Conservation (phyloP, 345 rosid species). For the Eucalyptus erythrocorys region DNA sequence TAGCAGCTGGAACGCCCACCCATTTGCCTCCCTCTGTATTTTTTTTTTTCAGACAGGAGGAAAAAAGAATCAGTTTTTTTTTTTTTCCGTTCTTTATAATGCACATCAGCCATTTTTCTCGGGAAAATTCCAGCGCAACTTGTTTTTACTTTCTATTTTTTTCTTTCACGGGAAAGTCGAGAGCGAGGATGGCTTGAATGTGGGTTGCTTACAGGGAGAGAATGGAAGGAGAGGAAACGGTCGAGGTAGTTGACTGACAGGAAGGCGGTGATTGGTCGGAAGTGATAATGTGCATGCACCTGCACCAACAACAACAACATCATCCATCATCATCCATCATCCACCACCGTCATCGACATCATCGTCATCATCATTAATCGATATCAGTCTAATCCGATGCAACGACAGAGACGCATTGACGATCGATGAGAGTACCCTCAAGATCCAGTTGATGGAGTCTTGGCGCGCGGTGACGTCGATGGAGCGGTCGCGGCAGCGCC, state of each 20-base stretch:
- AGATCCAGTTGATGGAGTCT: slow-evolving; percentile 67
- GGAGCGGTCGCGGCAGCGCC: slow-evolving; percentile 28
- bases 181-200: not conserved
- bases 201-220: slow-evolving; percentile 20
- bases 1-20: slow-evolving; percentile 63
- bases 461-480: slow-evolving; percentile 47
- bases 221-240: slow-evolving; percentile 44
- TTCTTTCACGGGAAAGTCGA: not conserved
- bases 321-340: not conserved
- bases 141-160: not conserved
- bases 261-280: slow-evolving; percentile 38
- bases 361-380: not conserved
- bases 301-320: slow-evolving; percentile 6
- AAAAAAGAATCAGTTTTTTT: not conserved
- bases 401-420: not conserved
- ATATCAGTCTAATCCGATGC: not conserved
- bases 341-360: not conserved
- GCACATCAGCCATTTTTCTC: not conserved
- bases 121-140: not conserved
- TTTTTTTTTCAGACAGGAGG: not conserved
- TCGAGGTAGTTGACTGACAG: slow-evolving; percentile 54
- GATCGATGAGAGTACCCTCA: slow-evolving; percentile 11
- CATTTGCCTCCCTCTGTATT: slow-evolving; percentile 4
- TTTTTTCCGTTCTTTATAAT: not conserved
- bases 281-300: slow-evolving; percentile 41